Evolutionary conservation across 805 yeast species (phyloP), one percentile per base, ranked within the genome.

Genomic region (Wickerhamomyces chaumierensis): DNA sequence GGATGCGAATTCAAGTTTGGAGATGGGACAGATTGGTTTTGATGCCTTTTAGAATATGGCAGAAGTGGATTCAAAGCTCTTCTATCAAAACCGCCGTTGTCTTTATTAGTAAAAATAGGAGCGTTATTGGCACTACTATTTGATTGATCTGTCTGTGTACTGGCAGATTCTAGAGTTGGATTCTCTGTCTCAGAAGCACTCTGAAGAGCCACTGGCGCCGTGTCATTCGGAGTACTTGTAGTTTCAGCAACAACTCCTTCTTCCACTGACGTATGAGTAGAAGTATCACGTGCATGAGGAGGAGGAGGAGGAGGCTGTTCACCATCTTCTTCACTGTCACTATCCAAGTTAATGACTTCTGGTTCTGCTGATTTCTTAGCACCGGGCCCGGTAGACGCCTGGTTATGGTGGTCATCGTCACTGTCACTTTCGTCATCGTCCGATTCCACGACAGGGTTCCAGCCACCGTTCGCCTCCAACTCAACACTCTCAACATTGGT

Each of bases 381-480:
- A 31, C 19, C 33, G 8, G 46, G 34, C 12, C 40, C 29, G 15
- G 33, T 15, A 15, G 18, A 31, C 9, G n/a, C n/a, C n/a, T n/a
- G n/a, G n/a, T n/a, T n/a, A n/a, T n/a, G n/a, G n/a, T 31, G 33
- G 11, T 41, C 40, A 11, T 38, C 34, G 19, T 47, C 40, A 32
- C 42, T 29, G 25, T 42, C 38, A 11, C 40, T 33, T 15, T 46
- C 39, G 27, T 40, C 50, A 15, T 50, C 53, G 6, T 48, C 52
- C 9, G 55, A 56, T 33, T 48, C 56, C 33, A 37, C 38, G 21
- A 63, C 42, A 1, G 68, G 67, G 3, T 53, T 58, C 95, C 96
- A 90, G 0, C 70, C 48, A 0, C 96, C 97, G 50, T 84, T 83
- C 1, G 73, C 63, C 13, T 73, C 68, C 15, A 92, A 63, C 38